A percentile compares a stretch with the other conserved stretches of the same genome.
Evolutionary conservation across 2,329 filamentous ascomycete species (phyloP).

Genomic region (Stagonosporopsis cucurbitacearum): DNA sequence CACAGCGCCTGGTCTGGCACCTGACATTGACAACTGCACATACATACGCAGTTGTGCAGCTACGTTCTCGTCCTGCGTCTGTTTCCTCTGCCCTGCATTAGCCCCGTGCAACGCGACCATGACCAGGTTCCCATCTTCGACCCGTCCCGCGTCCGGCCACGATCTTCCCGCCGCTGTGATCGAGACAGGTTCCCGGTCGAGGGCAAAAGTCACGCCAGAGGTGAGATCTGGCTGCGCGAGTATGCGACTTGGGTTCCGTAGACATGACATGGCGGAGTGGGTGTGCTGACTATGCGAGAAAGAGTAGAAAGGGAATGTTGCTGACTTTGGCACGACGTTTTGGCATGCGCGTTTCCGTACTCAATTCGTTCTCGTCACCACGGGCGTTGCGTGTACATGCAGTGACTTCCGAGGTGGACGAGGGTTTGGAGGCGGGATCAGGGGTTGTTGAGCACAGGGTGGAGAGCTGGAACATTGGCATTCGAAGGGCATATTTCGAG

Average conservation of each 20-base stretch:
- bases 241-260: background rate
- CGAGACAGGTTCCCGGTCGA: slow-evolving; percentile 25
- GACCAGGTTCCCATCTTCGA: slow-evolving; percentile 12
- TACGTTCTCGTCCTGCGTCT: slow-evolving; percentile 25
- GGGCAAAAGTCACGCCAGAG: slow-evolving; percentile 4
- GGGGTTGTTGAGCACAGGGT: slow-evolving; percentile 1
- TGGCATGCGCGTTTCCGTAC: slow-evolving; percentile 3
- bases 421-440: slow-evolving; percentile 22
- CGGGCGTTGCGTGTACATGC: slow-evolving; percentile 5
- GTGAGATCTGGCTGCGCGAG: background rate
- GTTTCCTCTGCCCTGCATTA: slow-evolving; percentile 22
- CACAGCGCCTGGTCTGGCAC: slow-evolving; percentile 14
- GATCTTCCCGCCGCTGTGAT: slow-evolving; percentile 24
- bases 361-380: slow-evolving; percentile 2
- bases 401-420: slow-evolving; percentile 20
- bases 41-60: slow-evolving; percentile 4
- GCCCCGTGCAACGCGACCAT: slow-evolving; percentile 17
- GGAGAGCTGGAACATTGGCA: slow-evolving; percentile 1
- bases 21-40: slow-evolving; percentile 18
- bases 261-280: background rate
- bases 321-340: slow-evolving; percentile 11
- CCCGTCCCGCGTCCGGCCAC: slow-evolving; percentile 10
- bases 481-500: background rate
- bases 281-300: slow-evolving; percentile 4
- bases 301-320: background rate